Evolutionary conservation across 495 filamentous ascomycete species (phyloP).

Genomic region (Neurospora hispaniola): DNA sequence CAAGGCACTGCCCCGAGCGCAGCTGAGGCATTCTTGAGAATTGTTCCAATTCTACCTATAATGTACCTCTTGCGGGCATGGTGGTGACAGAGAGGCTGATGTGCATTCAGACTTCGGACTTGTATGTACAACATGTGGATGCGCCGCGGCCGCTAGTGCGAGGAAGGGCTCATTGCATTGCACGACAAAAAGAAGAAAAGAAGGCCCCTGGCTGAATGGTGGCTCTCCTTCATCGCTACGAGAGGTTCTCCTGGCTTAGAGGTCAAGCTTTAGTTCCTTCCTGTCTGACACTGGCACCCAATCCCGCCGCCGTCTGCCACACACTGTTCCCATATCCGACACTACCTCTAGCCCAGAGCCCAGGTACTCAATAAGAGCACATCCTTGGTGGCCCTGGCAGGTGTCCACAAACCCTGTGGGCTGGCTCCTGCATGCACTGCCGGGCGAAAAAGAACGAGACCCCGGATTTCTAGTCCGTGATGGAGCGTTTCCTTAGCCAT

Average conservation of each 20-base stretch:
- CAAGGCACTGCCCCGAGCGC: neutral
- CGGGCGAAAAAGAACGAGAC: neutral
- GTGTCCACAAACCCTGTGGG: neutral
- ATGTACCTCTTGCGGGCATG: too few relatives aligned
- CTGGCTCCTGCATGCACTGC: neutral
- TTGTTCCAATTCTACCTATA: too few relatives aligned
- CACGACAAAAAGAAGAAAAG: neutral
- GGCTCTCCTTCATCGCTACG: neutral
- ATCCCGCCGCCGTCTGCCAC: neutral
- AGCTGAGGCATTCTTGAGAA: neutral
- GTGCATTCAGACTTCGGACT: neutral
- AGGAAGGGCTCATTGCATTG: neutral
- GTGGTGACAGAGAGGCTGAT: neutral
- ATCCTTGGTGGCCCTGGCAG: neutral
- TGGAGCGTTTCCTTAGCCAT: neutral
- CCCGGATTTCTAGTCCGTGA: neutral
- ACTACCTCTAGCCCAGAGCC: too few relatives aligned
- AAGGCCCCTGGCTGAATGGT: neutral
- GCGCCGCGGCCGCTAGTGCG: neutral
- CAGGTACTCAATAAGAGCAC: neutral
- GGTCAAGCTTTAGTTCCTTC: neutral
- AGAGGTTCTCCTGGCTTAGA: neutral
- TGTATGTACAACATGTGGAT: neutral
- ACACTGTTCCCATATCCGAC: neutral
- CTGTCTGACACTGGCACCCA: neutral